A percentile compares a stretch with the other conserved stretches of the same genome.
phyloP scores from a whole-genome alignment of 2,329 filamentous ascomycete species.

The Lasiodiplodia sp. region DNA sequence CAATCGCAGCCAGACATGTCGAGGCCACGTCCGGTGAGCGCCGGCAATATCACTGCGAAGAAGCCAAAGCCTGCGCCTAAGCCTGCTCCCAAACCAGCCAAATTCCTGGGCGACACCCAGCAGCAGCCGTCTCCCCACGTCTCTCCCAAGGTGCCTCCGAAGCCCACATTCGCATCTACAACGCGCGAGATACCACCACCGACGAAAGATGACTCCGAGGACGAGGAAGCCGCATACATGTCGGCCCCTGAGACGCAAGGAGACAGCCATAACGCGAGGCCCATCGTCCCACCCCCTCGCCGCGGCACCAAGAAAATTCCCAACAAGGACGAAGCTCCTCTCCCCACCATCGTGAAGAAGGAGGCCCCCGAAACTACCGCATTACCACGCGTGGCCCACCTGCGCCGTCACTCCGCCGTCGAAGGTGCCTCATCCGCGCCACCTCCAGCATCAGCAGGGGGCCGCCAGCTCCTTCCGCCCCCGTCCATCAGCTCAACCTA shows the following conservation, averaged over 20 bases:
- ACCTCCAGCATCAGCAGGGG: conserved; percentile 32
- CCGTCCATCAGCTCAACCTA: conserved; percentile 48
- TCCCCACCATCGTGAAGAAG: not conserved
- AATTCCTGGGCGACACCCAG: conserved; percentile 28
- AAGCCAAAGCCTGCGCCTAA: conserved; percentile 40
- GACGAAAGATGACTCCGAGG: conserved; percentile 26
- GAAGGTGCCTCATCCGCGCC: conserved; percentile 36
- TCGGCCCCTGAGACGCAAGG: conserved; percentile 46
- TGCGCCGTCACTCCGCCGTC: conserved; percentile 37
- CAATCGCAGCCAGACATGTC: not conserved
- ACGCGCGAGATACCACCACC: not conserved
- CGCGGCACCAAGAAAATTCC: conserved; percentile 42
- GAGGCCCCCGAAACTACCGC: not conserved
- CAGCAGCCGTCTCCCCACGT: not conserved
- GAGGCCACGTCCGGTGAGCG: conserved; percentile 30
- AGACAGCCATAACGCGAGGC: conserved; percentile 40
- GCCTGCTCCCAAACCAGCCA: conserved; percentile 40
- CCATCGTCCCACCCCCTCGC: conserved; percentile 46
- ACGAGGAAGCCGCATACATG: conserved; percentile 37
- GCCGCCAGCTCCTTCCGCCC: conserved; percentile 33
- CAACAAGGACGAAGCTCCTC: not conserved
- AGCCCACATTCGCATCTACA: not conserved
- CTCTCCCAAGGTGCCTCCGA: conserved; percentile 16
- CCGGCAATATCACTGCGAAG: conserved; percentile 25
- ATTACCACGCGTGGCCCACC: not conserved